Evolutionary conservation across 805 yeast genomes (phyloP).

Genomic region (Hanseniaspora pseudoguilliermondii): DNA sequence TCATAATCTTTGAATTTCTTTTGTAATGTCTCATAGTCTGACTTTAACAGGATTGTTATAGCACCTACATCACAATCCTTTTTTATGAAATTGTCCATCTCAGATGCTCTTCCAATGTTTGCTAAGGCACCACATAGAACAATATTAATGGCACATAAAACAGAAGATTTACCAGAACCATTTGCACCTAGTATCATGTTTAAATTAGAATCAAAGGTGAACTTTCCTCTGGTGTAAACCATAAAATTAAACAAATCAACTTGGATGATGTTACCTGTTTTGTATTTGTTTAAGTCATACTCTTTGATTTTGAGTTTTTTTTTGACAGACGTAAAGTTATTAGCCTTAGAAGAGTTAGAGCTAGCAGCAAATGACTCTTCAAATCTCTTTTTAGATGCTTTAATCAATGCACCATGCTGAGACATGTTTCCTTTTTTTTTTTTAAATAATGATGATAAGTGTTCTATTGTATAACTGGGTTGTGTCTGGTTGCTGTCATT

Average conservation of each 20-base stretch:
- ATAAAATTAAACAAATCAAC: constrained; percentile 47
- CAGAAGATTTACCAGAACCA: constrained; percentile 89
- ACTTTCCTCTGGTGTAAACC: constrained; percentile 22
- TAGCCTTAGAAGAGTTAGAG: not conserved
- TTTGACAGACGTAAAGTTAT: not conserved
- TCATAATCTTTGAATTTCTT: constrained; percentile 11
- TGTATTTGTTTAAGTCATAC: constrained; percentile 15
- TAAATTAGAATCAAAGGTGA: constrained; percentile 64
- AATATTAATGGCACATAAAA: constrained; percentile 83
- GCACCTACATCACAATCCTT: constrained; percentile 39
- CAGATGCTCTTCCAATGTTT: constrained; percentile 55
- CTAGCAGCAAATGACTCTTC: not conserved
- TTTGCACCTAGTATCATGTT: constrained; percentile 94
- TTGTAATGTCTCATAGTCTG: constrained; percentile 13
- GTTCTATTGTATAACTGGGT: too few species aligned
- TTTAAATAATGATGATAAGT: too few species aligned
- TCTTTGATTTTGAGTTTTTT: not conserved
- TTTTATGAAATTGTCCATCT: constrained; percentile 55
- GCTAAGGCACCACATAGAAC: constrained; percentile 75
- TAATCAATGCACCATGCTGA: not conserved
- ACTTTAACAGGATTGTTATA: constrained; percentile 42
- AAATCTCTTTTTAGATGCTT: not conserved
- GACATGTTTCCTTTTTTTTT: not conserved
- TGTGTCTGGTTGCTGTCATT: too few species aligned
- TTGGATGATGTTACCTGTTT: constrained; percentile 37